Evolutionary conservation across 495 filamentous ascomycete species (phyloP), one percentile per base, ranked within the genome.

Genomic region (Talaromyces thailandensis): DNA sequence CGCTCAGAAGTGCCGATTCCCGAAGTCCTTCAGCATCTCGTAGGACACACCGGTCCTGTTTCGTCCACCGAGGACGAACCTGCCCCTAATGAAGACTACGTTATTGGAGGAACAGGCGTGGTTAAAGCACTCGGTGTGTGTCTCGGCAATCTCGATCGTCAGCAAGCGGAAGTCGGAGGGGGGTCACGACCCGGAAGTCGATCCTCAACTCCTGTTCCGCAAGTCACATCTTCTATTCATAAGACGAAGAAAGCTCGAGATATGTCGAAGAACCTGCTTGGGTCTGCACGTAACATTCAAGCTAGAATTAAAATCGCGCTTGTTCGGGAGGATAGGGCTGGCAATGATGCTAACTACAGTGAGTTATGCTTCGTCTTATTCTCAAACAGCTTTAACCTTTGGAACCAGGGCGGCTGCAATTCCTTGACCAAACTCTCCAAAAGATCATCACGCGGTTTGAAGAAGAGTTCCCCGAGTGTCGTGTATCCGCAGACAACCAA

Each of bases 401-500:
- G 40, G 12, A 48, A 58, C 23, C 61, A 92, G 88, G 86, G 48
- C 89, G 90, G 63, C 85, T 98, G 25, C 82, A 90, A 55, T 96
- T 96, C 81, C 83, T 98, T 29, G 93, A 96, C 67, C 80, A 88
- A 58, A 98, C 94, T 1, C 82, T 98, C 6, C 83, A 90, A 64
- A 84, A 85, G 64, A 96, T 98, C 76, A 96, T 98, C 69, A 84
- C 89, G 68, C 90, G 94, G 21, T 98, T 98, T 64, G 94, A 98
- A 69, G 87, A 93, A 67, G 93, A 96, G 73, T 98, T 91, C 68
- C 94, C 94, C 11, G 94, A 98, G 69, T 93, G 88, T 1, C 85
- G 91, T 14, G 73, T 92, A 14, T 29, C 55, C 11, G 63, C 75
- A 16, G 71, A 63, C 43, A 31, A 14, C 1, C 25, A 43, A 48